These are phyloP conservation scores for Termitomyces sp. DNA, from an alignment of 768 basidiomycete genomes.

Conservation along the genomic window DNA sequence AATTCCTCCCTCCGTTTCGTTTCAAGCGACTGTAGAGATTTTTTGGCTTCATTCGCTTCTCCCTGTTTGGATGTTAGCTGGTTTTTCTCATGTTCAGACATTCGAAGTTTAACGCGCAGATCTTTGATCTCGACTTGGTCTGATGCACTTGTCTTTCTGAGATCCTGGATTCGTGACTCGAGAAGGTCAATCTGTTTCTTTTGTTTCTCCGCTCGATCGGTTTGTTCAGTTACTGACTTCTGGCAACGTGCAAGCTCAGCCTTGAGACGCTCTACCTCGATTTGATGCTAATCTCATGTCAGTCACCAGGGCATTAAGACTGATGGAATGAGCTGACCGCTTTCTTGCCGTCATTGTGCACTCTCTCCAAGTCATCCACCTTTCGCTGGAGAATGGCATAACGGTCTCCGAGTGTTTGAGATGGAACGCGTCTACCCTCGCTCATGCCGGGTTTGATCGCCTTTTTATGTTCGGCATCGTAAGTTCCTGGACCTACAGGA, in stretches of 20 bases:
- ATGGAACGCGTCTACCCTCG: slow-evolving; percentile 10
- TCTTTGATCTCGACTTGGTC: slow-evolving; percentile 65
- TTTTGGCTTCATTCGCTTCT: slow-evolving; percentile 46
- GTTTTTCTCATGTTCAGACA: slow-evolving; percentile 50
- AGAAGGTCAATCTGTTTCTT: slow-evolving; percentile 55
- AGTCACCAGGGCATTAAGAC: background rate
- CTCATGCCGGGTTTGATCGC: slow-evolving; percentile 21
- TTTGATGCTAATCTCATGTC: slow-evolving; percentile 41
- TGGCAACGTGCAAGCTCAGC: slow-evolving; percentile 46
- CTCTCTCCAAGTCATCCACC: slow-evolving; percentile 55
- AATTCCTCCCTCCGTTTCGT: slow-evolving; percentile 48
- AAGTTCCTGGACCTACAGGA: slow-evolving; percentile 28
- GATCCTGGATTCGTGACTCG: slow-evolving; percentile 56
- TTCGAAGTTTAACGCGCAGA: slow-evolving; percentile 49
- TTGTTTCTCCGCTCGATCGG: slow-evolving; percentile 52
- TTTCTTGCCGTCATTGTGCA: slow-evolving; percentile 65
- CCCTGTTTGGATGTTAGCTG: slow-evolving; percentile 46
- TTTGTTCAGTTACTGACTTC: slow-evolving; percentile 41
- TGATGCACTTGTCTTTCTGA: slow-evolving; percentile 39
- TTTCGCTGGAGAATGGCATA: slow-evolving; percentile 54
- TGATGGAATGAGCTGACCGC: slow-evolving; percentile 32
- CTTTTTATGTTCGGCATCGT: slow-evolving; percentile 18
- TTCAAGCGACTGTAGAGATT: slow-evolving; percentile 43
- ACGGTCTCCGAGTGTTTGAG: slow-evolving; percentile 32
- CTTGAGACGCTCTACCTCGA: slow-evolving; percentile 54